Evolutionary conservation across 2,329 filamentous ascomycete genomes (phyloP), one percentile per base, ranked within the genome.

Genomic region (Penicillium sp.): DNA sequence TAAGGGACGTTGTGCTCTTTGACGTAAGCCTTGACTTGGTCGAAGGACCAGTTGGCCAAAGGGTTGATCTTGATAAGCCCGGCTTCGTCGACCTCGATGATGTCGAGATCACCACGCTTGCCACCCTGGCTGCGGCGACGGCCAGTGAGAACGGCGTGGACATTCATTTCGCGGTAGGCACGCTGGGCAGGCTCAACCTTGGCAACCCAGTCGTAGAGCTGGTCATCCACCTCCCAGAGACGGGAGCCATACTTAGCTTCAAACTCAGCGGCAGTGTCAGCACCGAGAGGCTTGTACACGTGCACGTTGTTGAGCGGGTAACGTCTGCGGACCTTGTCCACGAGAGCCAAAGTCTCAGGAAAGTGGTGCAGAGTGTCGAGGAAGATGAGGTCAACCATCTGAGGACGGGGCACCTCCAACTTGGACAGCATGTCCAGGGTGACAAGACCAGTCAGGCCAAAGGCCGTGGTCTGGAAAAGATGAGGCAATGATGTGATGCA

Each of bases 21-120:
- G 80, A 97, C 87, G 80, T 99, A 99, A 43, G 86, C 83, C 78
- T 93, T 89, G 62, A 99, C 94, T 75, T 98, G 90, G 64, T 87
- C 82, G 80, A 99, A 99, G 46, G 85, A 85, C 95, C 95, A 99
- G 81, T 93, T 92, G 73, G 93, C 93, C 66, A 99, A 82, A 13
- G 95, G 95, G 83, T 98, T 99, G 85, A 99, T 90, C 85, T 99
- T 99, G 84, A 98, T 87, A 66, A 98, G 84, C 57, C 92, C 92
- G 30, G 90, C 87, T 76, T 97, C 94, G 75, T 97, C 93, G 28
- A 98, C 82, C 78, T 99, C 95, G 72, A 99, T 86, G 74, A 99
- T 91, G 73, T 93, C 90, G 66, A 99, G 88, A 72, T 90, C 88
- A 65, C 93, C 93, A 62, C 95, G 90, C 81, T 95, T 92, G 65